Evolutionary conservation across 225 moss, liverwort and hornwort genomes (phyloP), one percentile per base, ranked within the genome.

Genomic region (Rhytidiadelphus loreus): DNA sequence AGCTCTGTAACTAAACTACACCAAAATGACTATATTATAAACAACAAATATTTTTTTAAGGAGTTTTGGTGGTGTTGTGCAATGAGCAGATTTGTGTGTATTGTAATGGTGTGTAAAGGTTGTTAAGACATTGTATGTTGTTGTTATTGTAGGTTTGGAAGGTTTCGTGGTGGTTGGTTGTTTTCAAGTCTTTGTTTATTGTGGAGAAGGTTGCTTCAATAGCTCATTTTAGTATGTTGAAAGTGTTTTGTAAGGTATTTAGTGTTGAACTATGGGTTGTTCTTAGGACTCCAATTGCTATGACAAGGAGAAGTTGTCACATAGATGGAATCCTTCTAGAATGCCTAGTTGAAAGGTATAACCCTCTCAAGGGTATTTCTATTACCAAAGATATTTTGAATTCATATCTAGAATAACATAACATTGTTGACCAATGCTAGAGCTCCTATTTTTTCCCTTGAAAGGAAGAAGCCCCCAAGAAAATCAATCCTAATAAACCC

Each of bases 321-420:
- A 0, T 7, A 0, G 30, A 73, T 46, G 11, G 30, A 0, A 29
- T 3, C 28, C 2, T 17, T 3, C 0, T 18, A 30, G 1, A 30
- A 11, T 0, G 2, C 4, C 11, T 0, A 30, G 0, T 46, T 73
- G 6, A 3, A 1, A 10, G 0, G 6, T 44, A 44, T 44, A 72
- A 17, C 16, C 4, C 0, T 46, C 4, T 46, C 30, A 0, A 73
- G 0, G 4, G 4, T 29, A 29, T 29, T 4, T 0, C 0, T 2
- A 0, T 16, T 46, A 2, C 1, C 0, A 0, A 1, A 46, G 2
- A 32, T 48, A 7, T 50, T 50, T 75, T 21, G 75, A 75, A 30
- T 75, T 50, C 12, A 20, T 33, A 50, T 50, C 7, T 33, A 0
- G 3, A 72, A 14, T 46, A 29, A 29, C 1, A 44, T 29, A 44